phyloP scores from a whole-genome alignment of 345 rosid genomes.

The Eucalyptus decipiens region DNA sequence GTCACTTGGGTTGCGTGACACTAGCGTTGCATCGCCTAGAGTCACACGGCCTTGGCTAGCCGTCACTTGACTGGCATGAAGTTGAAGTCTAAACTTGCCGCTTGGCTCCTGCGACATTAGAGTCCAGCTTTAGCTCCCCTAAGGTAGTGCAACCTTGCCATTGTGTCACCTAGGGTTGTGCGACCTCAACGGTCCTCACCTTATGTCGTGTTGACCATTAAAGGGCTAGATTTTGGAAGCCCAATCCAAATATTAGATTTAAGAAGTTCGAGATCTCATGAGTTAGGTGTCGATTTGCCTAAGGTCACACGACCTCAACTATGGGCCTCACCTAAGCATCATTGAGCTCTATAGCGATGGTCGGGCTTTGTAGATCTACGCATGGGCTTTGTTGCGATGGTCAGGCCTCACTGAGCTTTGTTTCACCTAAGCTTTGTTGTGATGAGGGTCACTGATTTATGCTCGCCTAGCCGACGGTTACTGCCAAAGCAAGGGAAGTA shows the following conservation, averaged over 20 bases:
- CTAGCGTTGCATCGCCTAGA: accelerated
- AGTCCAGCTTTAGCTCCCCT: neutral
- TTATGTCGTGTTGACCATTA: accelerated
- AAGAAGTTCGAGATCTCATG: neutral
- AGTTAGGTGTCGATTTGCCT: accelerated
- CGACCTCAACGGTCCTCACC: neutral
- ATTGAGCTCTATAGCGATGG: neutral
- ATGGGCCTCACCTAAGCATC: neutral
- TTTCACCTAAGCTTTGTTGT: neutral
- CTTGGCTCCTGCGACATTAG: neutral
- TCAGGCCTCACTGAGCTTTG: neutral
- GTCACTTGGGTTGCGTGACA: neutral
- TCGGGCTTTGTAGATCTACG: neutral
- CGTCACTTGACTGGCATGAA: neutral
- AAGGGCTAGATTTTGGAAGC: neutral
- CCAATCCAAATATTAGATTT: neutral
- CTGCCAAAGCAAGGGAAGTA: neutral
- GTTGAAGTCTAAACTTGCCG: neutral
- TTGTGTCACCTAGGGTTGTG: neutral
- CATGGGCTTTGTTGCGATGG: neutral
- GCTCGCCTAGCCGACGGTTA: accelerated
- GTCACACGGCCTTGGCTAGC: neutral
- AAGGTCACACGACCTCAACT: accelerated
- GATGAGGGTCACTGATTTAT: neutral
- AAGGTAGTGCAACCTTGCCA: neutral